Percentiles rank a stretch among this genome's conserved stretches.
Conservation (phyloP, 768 basidiomycete species). For the Termitomyces sp. region DNA sequence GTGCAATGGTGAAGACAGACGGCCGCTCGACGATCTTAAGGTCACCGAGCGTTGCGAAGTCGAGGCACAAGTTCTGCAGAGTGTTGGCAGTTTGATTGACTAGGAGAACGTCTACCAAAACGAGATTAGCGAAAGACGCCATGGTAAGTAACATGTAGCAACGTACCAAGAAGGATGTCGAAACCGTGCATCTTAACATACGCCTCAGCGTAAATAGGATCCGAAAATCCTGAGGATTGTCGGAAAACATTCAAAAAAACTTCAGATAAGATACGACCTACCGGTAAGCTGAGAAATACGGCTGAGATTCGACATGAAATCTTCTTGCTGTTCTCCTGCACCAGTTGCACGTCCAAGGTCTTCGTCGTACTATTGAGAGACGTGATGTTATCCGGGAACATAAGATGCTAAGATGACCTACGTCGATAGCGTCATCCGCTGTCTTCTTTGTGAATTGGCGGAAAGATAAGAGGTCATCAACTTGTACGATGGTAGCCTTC, state of each 20-base stretch:
- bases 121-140: not conserved
- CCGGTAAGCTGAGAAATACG: slow-evolving; percentile 93
- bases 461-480: slow-evolving; percentile 90
- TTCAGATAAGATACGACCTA: slow-evolving; percentile 16
- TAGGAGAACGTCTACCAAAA: slow-evolving; percentile 73
- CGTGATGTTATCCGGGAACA: slow-evolving; percentile 3
- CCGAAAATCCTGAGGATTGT: slow-evolving; percentile 73
- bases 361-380: slow-evolving; percentile 63
- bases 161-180: slow-evolving; percentile 84
- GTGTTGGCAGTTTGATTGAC: slow-evolving; percentile 96
- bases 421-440: slow-evolving; percentile 73
- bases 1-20: slow-evolving; percentile 86
- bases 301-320: slow-evolving; percentile 91
- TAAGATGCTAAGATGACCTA: slow-evolving; percentile 23
- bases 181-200: slow-evolving; percentile 98
- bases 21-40: slow-evolving; percentile 97
- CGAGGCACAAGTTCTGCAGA: slow-evolving; percentile 92
- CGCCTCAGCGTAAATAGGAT: slow-evolving; percentile 97
- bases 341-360: slow-evolving; percentile 91
- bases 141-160: not conserved
- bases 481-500: slow-evolving; percentile 71
- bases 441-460: slow-evolving; percentile 94
- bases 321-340: slow-evolving; percentile 75
- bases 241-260: not conserved
- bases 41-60: slow-evolving; percentile 96